phyloP scores from a whole-genome alignment of 306 rosid species.

The Vicia sativa region DNA sequence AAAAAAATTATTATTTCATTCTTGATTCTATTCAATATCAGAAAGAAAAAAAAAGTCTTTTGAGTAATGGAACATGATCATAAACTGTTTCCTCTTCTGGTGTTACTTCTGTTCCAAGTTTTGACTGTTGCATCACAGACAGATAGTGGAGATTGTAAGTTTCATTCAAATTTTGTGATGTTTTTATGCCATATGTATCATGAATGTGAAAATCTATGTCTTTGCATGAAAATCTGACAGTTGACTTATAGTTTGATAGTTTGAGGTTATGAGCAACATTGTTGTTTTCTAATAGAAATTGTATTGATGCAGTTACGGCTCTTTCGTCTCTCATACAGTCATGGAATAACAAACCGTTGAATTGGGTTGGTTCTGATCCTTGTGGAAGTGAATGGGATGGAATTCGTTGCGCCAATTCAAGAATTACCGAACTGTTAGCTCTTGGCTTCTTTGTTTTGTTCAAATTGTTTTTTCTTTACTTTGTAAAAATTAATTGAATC shows the following conservation, averaged over 20 bases:
- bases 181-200: background rate
- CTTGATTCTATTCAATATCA: slow-evolving; percentile 14
- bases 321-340: slow-evolving; percentile 39
- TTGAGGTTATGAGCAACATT: too few species aligned
- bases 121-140: slow-evolving; percentile 46
- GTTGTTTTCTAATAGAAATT: background rate
- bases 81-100: slow-evolving; percentile 43
- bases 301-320: slow-evolving; percentile 39
- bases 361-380: slow-evolving; percentile 54
- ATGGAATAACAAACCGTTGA: slow-evolving; percentile 50
- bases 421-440: slow-evolving; percentile 48
- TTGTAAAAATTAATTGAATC: too few species aligned
- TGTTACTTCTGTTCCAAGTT: slow-evolving; percentile 45
- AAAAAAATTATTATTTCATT: background rate
- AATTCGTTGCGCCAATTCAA: slow-evolving; percentile 44
- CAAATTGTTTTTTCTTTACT: too few species aligned
- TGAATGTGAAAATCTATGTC: too few species aligned
- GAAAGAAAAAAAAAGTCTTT: background rate
- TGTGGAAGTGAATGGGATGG: slow-evolving; percentile 52
- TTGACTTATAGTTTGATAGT: too few species aligned
- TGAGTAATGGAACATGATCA: slow-evolving; percentile 39
- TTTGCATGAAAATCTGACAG: too few species aligned
- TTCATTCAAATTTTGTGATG: slow-evolving; percentile 22
- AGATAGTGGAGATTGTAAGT: slow-evolving; percentile 44
- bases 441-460: slow-evolving; percentile 31